Conservation (phyloP, 129 eudicot species). For the Pulicaria dysenterica region DNA sequence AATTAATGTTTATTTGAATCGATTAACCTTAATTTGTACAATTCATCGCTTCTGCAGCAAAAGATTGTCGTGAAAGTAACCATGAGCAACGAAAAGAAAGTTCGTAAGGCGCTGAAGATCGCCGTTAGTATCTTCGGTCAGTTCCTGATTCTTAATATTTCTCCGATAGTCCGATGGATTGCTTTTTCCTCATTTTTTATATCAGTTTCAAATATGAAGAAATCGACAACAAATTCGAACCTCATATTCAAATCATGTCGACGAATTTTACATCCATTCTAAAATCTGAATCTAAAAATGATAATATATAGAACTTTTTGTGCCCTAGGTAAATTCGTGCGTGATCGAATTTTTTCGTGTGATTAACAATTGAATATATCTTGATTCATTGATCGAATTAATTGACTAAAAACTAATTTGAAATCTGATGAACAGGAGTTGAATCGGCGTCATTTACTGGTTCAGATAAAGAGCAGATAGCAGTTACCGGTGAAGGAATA, state of each 20-base stretch:
- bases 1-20: not conserved
- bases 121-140: slow-evolving; percentile 37
- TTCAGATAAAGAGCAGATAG: slow-evolving; percentile 35
- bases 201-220: too few relatives aligned
- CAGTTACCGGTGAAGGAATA: slow-evolving; percentile 41
- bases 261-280: too few relatives aligned
- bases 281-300: too few relatives aligned
- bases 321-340: too few relatives aligned
- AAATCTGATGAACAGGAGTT: slow-evolving; percentile 30
- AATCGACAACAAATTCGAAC: too few relatives aligned
- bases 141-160: not conserved
- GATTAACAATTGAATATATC: too few relatives aligned
- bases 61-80: slow-evolving; percentile 43
- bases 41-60: slow-evolving; percentile 31
- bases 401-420: not conserved
- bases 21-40: not conserved
- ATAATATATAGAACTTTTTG: too few relatives aligned
- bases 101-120: slow-evolving; percentile 34
- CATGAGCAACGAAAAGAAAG: slow-evolving; percentile 23
- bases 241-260: too few relatives aligned
- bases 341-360: too few relatives aligned
- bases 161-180: not conserved
- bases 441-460: slow-evolving; percentile 31
- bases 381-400: not conserved
- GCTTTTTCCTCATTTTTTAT: not conserved